Conservation (phyloP, 2,329 filamentous ascomycete species). For the Fusarium paranaense region DNA sequence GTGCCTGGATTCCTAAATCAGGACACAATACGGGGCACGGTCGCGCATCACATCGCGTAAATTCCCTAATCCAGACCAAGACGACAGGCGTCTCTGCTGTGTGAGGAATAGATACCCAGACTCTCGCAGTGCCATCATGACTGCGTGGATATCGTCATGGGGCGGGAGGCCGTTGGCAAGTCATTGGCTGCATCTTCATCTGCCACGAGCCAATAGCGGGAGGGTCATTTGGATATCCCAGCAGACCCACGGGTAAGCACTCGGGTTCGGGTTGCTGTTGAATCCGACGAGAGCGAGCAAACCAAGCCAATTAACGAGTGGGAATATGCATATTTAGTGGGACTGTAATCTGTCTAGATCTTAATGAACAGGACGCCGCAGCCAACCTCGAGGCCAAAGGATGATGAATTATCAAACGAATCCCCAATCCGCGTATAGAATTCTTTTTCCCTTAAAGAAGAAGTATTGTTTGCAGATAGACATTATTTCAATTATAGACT, state of each 20-base stretch:
- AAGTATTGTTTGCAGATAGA: neutral
- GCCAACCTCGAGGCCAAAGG: neutral
- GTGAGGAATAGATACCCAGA: neutral
- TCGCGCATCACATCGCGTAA: neutral
- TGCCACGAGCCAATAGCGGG: constrained; percentile 22
- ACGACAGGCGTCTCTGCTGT: neutral
- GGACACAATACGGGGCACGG: neutral
- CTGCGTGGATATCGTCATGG: constrained; percentile 1
- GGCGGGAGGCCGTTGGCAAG: neutral
- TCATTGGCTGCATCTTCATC: neutral
- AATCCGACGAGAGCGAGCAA: constrained; percentile 18
- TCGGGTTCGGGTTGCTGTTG: constrained; percentile 31
- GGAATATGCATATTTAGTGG: neutral
- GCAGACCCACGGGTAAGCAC: constrained; percentile 12
- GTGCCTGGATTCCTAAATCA: neutral
- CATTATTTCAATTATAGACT: neutral
- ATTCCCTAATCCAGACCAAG: neutral
- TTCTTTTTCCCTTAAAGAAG: neutral
- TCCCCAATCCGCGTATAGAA: neutral
- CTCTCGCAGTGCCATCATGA: neutral
- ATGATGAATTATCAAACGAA: neutral
- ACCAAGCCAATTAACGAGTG: neutral
- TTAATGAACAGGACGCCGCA: neutral
- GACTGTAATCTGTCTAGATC: neutral
- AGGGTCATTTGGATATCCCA: constrained; percentile 14